phyloP scores from a whole-genome alignment of 768 basidiomycete species.

The Sporobolomyces roseus region DNA sequence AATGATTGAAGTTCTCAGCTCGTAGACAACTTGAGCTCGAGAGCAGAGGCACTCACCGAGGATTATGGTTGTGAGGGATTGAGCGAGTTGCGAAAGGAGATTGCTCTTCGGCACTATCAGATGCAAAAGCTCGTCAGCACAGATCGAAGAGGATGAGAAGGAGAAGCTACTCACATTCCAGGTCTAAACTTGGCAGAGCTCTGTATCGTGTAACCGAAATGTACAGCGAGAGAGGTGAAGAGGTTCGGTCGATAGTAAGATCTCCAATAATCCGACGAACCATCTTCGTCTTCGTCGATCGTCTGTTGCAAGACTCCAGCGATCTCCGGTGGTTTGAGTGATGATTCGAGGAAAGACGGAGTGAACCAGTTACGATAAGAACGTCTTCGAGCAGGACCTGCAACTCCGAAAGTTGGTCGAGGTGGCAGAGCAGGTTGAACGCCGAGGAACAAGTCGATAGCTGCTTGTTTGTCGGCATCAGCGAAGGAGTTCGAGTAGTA shows the following conservation, averaged over 20 bases:
- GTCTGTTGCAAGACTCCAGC: slow-evolving; percentile 61
- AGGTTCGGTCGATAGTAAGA: slow-evolving; percentile 81
- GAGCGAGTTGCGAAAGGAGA: slow-evolving; percentile 10
- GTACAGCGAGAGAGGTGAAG: slow-evolving; percentile 79
- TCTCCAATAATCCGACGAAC: slow-evolving; percentile 63
- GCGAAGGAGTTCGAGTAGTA: slow-evolving; percentile 87
- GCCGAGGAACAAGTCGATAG: slow-evolving; percentile 95
- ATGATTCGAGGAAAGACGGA: slow-evolving; percentile 57
- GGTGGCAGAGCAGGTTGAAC: slow-evolving; percentile 42
- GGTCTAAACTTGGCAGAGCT: slow-evolving; percentile 65
- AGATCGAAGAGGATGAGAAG: neutral
- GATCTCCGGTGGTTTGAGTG: slow-evolving; percentile 64
- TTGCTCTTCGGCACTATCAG: neutral
- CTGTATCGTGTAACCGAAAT: slow-evolving; percentile 90
- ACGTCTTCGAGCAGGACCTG: slow-evolving; percentile 55
- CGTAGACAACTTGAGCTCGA: too few relatives aligned
- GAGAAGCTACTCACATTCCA: slow-evolving; percentile 60
- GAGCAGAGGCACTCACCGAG: neutral
- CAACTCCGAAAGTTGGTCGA: slow-evolving; percentile 9
- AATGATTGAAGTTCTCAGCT: too few relatives aligned
- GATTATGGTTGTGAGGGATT: slow-evolving; percentile 1
- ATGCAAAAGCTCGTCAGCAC: too few relatives aligned
- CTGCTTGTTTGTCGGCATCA: slow-evolving; percentile 96
- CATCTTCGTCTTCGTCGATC: slow-evolving; percentile 53
- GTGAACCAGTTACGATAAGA: slow-evolving; percentile 85